Conservation (phyloP, 192 early-diverging fungal genomes). For the Entomortierella lignicola region DNA sequence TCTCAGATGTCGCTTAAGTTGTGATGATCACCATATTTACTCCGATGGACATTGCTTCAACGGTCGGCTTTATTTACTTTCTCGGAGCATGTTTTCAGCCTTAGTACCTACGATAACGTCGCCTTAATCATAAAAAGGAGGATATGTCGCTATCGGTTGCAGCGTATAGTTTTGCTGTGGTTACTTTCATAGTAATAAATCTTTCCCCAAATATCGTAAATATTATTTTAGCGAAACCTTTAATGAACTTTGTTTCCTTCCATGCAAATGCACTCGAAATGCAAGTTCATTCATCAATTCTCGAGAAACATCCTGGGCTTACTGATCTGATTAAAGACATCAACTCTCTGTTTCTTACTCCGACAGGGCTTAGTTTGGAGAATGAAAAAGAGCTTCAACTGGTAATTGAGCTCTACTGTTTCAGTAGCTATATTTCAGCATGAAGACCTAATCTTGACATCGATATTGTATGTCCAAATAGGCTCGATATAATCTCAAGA, state of each 20-base stretch:
- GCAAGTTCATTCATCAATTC: neutral
- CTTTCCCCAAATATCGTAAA: no score
- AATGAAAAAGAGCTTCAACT: conserved; percentile 16
- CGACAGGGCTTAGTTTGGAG: conserved; percentile 30
- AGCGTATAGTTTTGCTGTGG: no score
- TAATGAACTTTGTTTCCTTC: neutral
- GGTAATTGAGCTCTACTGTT: conserved; percentile 1
- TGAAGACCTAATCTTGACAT: neutral
- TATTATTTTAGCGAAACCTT: no score
- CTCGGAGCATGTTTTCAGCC: no score
- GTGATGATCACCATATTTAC: no score
- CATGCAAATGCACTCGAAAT: neutral
- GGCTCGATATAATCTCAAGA: conserved; percentile 28
- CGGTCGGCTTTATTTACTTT: no score
- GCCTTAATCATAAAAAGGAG: no score
- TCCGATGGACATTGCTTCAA: no score
- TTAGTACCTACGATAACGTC: no score
- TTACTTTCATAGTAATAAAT: no score
- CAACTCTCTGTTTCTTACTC: conserved; percentile 23
- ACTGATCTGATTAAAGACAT: conserved; percentile 20
- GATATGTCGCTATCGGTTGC: no score
- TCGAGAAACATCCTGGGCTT: conserved; percentile 12
- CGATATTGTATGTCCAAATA: neutral
- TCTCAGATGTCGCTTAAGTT: no score
- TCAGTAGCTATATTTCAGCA: neutral